Evolutionary conservation across 2,329 filamentous ascomycete genomes (phyloP).

Genomic region (Sporothrix pallida): DNA sequence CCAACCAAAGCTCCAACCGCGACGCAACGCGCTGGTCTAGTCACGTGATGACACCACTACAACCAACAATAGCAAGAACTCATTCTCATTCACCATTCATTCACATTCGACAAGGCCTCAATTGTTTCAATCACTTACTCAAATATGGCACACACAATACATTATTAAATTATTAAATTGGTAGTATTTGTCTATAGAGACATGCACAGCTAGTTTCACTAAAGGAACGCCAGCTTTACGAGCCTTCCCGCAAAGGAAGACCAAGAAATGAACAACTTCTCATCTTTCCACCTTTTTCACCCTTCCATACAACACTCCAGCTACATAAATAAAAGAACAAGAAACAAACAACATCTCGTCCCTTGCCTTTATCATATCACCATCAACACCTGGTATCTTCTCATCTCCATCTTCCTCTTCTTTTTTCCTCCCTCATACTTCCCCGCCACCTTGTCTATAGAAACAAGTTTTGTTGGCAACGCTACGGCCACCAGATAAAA

Average conservation of each 20-base stretch:
- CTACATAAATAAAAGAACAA: neutral
- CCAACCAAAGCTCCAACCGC: constrained; percentile 29
- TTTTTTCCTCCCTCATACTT: too few species aligned
- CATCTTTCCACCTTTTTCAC: neutral
- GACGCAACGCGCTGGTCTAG: constrained; percentile 13
- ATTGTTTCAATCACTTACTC: neutral
- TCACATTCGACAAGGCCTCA: too few species aligned
- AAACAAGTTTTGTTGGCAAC: neutral
- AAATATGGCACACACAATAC: too few species aligned
- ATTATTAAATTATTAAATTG: constrained; percentile 20
- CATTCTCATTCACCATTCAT: neutral
- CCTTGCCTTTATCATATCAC: neutral
- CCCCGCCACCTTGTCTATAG: neutral
- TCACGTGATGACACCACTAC: constrained; percentile 20
- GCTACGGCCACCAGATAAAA: too few species aligned
- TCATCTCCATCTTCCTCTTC: too few species aligned
- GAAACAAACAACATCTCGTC: neutral
- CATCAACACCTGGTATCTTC: neutral
- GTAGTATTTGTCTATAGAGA: constrained; percentile 23
- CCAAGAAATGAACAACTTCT: constrained; percentile 10
- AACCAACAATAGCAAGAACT: neutral
- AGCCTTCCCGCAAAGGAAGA: neutral
- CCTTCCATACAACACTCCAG: neutral
- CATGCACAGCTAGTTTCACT: neutral
- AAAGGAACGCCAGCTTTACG: neutral